These are phyloP conservation scores for Excoecaria cochinchinensis DNA, from an alignment of 345 rosid genomes.

Conservation along the genomic window DNA sequence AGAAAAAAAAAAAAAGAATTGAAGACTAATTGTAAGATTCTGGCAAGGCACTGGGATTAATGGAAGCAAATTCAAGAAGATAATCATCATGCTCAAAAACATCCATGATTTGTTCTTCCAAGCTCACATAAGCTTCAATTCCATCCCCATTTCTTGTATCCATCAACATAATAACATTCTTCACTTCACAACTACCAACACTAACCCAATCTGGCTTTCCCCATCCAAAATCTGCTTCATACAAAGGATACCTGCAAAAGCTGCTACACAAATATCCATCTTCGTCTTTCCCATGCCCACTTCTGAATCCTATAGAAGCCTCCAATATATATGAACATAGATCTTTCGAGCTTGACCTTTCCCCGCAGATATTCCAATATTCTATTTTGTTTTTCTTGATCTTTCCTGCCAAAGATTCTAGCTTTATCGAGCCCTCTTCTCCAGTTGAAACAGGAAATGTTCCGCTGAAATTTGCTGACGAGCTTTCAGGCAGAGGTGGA, in stretches of 20 bases:
- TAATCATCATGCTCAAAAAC: not conserved
- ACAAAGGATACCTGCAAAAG: constrained; percentile 3
- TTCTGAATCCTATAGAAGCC: not conserved
- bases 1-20: too few species aligned
- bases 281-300: not conserved
- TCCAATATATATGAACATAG: not conserved
- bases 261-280: constrained; percentile 10
- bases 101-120: constrained; percentile 6
- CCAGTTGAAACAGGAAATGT: not conserved
- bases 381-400: not conserved
- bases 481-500: not conserved
- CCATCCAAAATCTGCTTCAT: constrained; percentile 13
- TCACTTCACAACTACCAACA: not conserved
- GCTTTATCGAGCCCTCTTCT: not conserved
- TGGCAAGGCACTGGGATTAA: not conserved
- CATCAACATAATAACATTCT: not conserved
- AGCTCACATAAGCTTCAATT: constrained; percentile 7
- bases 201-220: constrained; percentile 3
- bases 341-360: not conserved
- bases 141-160: constrained; percentile 8
- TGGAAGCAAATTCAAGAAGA: constrained; percentile 3
- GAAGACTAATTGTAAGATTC: not conserved
- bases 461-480: not conserved
- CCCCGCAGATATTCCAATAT: not conserved
- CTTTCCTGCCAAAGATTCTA: not conserved